Conservation (phyloP, 345 rosid species). For the Erucastrum elatum region DNA sequence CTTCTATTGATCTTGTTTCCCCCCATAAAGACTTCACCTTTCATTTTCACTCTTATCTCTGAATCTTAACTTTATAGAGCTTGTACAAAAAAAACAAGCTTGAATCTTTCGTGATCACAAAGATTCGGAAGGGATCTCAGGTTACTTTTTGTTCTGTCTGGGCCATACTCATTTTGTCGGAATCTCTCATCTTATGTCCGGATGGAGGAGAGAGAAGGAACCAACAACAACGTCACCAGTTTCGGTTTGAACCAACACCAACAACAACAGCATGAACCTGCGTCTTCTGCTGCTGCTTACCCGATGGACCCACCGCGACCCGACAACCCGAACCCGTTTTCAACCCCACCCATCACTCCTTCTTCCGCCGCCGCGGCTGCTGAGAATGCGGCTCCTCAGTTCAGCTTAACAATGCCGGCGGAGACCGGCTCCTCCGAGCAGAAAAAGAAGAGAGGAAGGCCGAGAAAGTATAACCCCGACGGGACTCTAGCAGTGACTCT, state of each 20-base stretch:
- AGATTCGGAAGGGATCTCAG: slow-evolving; percentile 30
- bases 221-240: slow-evolving; percentile 34
- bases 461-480: slow-evolving; percentile 82
- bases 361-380: not conserved
- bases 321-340: slow-evolving; percentile 47
- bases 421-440: slow-evolving; percentile 37
- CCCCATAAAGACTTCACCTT: slow-evolving; percentile 1
- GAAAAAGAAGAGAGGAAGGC: slow-evolving; percentile 94
- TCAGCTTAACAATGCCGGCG: slow-evolving; percentile 41
- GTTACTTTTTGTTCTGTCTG: not conserved
- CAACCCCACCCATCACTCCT: slow-evolving; percentile 35
- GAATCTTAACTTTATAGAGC: slow-evolving; percentile 8
- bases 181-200: slow-evolving; percentile 32
- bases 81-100: slow-evolving; percentile 18
- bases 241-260: slow-evolving; percentile 39
- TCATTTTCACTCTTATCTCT: slow-evolving; percentile 13
- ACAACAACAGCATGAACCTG: slow-evolving; percentile 54
- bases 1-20: slow-evolving; percentile 25
- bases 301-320: slow-evolving; percentile 50
- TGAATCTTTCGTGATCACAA: slow-evolving; percentile 33
- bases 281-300: slow-evolving; percentile 34
- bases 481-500: slow-evolving; percentile 56
- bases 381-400: slow-evolving; percentile 34
- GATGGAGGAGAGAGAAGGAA: slow-evolving; percentile 75
- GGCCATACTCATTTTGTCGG: slow-evolving; percentile 35